phyloP scores from a whole-genome alignment of 345 rosid genomes.

The Brassica juncea region DNA sequence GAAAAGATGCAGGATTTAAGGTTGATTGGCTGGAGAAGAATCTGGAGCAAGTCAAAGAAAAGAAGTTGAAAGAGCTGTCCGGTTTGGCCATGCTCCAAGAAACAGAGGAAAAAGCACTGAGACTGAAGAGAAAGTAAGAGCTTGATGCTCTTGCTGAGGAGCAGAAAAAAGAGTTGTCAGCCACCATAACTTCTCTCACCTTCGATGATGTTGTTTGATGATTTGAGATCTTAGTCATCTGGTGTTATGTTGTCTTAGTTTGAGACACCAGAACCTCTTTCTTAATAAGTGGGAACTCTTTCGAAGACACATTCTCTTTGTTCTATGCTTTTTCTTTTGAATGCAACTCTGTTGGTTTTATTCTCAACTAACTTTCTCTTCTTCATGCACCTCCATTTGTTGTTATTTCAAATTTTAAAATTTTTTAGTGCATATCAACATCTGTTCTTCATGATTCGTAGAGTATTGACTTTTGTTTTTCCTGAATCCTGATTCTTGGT shows the following conservation, averaged over 20 bases:
- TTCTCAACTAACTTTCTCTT: neutral
- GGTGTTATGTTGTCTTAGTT: neutral
- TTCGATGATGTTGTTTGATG: neutral
- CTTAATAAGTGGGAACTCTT: neutral
- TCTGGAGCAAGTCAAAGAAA: neutral
- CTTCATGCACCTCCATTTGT: neutral
- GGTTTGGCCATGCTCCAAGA: conserved; percentile 2
- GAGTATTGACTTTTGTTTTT: no score
- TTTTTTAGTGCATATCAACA: no score
- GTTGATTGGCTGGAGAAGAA: neutral
- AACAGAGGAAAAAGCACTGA: neutral
- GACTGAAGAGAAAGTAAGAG: neutral
- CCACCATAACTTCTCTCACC: neutral
- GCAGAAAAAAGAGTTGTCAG: neutral
- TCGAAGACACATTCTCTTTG: neutral
- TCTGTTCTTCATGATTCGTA: no score
- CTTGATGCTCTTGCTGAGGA: neutral
- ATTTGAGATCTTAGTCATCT: neutral
- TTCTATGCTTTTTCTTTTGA: neutral
- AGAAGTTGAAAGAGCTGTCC: neutral
- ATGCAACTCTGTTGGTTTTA: neutral
- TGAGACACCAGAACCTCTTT: neutral
- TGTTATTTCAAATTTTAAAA: neutral
- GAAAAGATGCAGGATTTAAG: neutral
- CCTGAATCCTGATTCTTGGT: neutral